phyloP scores from a whole-genome alignment of 2,329 filamentous ascomycete species.

The Ploettnerulaceae sp. region DNA sequence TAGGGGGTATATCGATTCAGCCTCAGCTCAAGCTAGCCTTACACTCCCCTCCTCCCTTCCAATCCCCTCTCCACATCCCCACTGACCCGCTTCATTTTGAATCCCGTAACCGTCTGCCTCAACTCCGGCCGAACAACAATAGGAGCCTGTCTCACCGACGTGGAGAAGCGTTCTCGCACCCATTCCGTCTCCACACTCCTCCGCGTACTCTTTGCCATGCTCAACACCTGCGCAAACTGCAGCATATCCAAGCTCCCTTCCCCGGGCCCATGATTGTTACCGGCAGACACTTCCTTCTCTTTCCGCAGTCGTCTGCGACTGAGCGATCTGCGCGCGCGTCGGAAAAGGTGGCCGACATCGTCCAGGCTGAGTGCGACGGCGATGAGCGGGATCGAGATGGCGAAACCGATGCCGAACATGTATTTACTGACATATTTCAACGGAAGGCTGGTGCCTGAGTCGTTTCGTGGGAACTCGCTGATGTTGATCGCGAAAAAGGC shows the following conservation, averaged over 20 bases:
- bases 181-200: slow-evolving; percentile 25
- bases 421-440: slow-evolving; percentile 27
- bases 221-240: slow-evolving; percentile 21
- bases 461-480: slow-evolving; percentile 18
- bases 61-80: slow-evolving; percentile 25
- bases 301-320: slow-evolving; percentile 1
- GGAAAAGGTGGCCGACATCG: slow-evolving; percentile 20
- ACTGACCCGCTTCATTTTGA: slow-evolving; percentile 22
- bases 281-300: neutral
- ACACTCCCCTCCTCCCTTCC: slow-evolving; percentile 2
- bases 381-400: slow-evolving; percentile 26
- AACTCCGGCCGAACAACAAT: neutral
- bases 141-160: slow-evolving; percentile 2
- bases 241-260: slow-evolving; percentile 9
- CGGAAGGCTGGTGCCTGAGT: slow-evolving; percentile 16
- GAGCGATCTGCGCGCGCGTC: slow-evolving; percentile 4
- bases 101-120: slow-evolving; percentile 21
- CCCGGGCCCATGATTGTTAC: neutral
- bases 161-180: slow-evolving; percentile 20
- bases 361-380: slow-evolving; percentile 25
- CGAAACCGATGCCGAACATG: slow-evolving; percentile 29
- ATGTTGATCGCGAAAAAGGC: slow-evolving; percentile 30
- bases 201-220: slow-evolving; percentile 18
- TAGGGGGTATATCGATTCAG: neutral
- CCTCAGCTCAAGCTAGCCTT: too few species aligned